Evolutionary conservation across 768 basidiomycete species (phyloP).

Genomic region (Cantharellus anzutake): DNA sequence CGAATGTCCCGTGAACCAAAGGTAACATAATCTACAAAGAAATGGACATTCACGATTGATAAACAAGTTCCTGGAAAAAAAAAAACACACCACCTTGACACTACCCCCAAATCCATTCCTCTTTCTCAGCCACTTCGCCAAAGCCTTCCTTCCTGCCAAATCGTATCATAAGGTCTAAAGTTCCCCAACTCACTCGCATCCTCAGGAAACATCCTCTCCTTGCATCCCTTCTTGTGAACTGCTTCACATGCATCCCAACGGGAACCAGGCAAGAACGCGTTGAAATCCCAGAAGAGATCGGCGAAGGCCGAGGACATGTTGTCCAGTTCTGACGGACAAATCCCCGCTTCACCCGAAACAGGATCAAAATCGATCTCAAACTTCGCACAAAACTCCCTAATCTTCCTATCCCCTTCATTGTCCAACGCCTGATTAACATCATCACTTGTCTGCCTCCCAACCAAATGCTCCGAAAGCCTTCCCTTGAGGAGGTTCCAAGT

Average conservation of each 20-base stretch:
- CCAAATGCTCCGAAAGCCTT: not conserved
- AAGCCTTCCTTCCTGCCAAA: conserved; percentile 3
- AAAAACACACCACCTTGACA: not conserved
- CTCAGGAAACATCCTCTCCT: not conserved
- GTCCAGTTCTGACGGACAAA: conserved; percentile 1
- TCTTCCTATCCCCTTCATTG: not conserved
- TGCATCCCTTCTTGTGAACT: conserved; percentile 1
- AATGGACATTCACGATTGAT: not conserved
- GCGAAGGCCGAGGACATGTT: conserved; percentile 5
- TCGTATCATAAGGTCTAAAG: conserved; percentile 4
- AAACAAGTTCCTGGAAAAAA: not conserved
- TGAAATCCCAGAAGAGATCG: conserved; percentile 9
- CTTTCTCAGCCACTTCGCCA: conserved; percentile 3
- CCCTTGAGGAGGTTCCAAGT: not conserved
- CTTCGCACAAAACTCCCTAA: not conserved
- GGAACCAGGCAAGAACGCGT: not conserved
- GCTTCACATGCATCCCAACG: not conserved
- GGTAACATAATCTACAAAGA: conserved; percentile 4
- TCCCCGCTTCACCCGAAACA: not conserved
- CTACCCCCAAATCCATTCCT: not conserved
- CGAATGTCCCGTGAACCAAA: not conserved
- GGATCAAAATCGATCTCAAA: not conserved
- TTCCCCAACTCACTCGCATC: not conserved
- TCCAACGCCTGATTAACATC: not conserved
- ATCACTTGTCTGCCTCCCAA: not conserved